phyloP scores from a whole-genome alignment of 1,284 basidiomycete species.

The Filobasidium uniguttulatum region DNA sequence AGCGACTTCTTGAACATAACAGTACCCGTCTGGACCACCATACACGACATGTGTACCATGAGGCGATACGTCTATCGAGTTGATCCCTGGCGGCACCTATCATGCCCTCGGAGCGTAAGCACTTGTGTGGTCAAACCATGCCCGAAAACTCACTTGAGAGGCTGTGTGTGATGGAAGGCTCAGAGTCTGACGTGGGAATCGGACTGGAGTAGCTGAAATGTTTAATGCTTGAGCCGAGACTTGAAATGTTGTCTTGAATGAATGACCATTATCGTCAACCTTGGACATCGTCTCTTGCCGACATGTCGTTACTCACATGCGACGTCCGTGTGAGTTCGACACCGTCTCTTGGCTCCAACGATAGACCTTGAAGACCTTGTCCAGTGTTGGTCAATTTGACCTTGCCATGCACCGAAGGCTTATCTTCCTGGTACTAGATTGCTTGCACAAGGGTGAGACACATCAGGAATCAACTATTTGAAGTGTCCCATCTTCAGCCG shows the following conservation, averaged over 20 bases:
- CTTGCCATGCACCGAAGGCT: conserved; percentile 30
- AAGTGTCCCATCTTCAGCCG: background rate
- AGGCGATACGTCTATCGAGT: conserved; percentile 28
- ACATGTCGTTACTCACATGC: conserved; percentile 19
- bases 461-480: background rate
- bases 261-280: background rate
- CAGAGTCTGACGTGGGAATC: conserved; percentile 30
- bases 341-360: conserved; percentile 20
- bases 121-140: background rate
- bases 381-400: conserved; percentile 17
- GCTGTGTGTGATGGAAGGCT: conserved; percentile 17
- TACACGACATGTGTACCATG: conserved; percentile 26
- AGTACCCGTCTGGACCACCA: conserved; percentile 36
- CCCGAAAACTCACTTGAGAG: background rate
- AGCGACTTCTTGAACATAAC: conserved; percentile 23
- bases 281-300: too few relatives aligned
- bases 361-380: conserved; percentile 22
- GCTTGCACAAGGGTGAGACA: background rate
- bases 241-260: conserved; percentile 17
- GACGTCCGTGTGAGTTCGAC: conserved; percentile 23
- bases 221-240: conserved; percentile 23
- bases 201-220: conserved; percentile 18
- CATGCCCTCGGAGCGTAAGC: background rate
- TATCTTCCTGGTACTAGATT: conserved; percentile 26
- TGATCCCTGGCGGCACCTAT: conserved; percentile 30